Conservation (phyloP, 2,329 filamentous ascomycete species). For the Aspergillus novofumigatus region DNA sequence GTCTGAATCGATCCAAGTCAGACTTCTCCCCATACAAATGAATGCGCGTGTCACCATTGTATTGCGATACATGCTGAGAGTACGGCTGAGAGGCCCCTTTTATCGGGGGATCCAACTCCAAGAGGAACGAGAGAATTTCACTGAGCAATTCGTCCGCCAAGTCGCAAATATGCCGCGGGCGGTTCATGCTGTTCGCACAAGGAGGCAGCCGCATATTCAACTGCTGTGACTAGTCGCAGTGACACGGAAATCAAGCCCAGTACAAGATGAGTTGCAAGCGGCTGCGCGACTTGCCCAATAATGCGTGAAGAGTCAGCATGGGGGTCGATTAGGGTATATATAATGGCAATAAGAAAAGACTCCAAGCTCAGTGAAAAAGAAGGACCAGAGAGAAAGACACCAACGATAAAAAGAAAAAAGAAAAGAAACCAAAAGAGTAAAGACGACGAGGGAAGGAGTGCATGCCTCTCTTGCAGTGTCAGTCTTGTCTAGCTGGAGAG, state of each 20-base stretch:
- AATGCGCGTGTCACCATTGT: slow-evolving; percentile 5
- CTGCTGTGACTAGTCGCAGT: slow-evolving; percentile 26
- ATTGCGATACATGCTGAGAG: slow-evolving; percentile 3
- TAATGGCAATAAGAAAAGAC: slow-evolving; percentile 6
- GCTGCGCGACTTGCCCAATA: neutral
- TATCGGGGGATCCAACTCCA: slow-evolving; percentile 16
- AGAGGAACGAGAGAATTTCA: slow-evolving; percentile 30
- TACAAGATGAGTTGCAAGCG: slow-evolving; percentile 3
- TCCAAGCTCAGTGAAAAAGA: slow-evolving; percentile 9
- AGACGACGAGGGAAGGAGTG: slow-evolving; percentile 17
- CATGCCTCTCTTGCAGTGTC: slow-evolving; percentile 12
- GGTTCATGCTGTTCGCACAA: slow-evolving; percentile 29
- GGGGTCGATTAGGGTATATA: neutral
- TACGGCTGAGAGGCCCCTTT: slow-evolving; percentile 11
- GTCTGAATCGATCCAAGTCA: slow-evolving; percentile 38
- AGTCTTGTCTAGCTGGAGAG: slow-evolving; percentile 13
- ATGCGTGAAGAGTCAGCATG: neutral
- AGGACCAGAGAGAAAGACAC: slow-evolving; percentile 3
- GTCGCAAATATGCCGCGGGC: slow-evolving; percentile 28
- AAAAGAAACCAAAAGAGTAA: slow-evolving; percentile 5
- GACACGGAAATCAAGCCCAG: slow-evolving; percentile 27
- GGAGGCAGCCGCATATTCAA: slow-evolving; percentile 30
- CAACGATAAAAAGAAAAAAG: slow-evolving; percentile 5
- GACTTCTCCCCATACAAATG: slow-evolving; percentile 25
- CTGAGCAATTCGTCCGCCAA: slow-evolving; percentile 36